Evolutionary conservation across 306 rosid genomes (phyloP), one percentile per base, ranked within the genome.

Genomic region (Oxytropis ochrocephala): DNA sequence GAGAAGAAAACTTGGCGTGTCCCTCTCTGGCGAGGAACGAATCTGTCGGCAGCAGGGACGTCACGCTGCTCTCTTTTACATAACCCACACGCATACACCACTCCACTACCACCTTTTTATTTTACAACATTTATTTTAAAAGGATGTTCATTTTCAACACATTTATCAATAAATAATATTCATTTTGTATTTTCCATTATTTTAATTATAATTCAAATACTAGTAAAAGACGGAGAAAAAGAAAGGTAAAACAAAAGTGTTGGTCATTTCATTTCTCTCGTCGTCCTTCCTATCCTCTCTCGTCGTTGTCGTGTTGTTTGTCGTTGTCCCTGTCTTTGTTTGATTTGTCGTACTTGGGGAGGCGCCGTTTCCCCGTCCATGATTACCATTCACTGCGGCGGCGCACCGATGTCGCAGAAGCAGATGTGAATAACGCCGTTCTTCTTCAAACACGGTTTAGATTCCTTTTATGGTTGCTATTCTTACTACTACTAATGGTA

Each of bases 41-140:
- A 78, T 77, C 80, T 85, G 84, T 83, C 84, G 87, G 80, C 80
- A 75, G 52, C 79, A 59, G 80, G 67, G 79, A 11, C 83, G 79
- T 85, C 89, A 76, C 83, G 77, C 65, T 77, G 75, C 82, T 78
- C 75, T 72, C 36, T 33, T 50, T 14, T 2, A 17, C 67, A 12
- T 16, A 43, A 32, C 39, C 58, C 79, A 67, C 75, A 59, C 74
- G 75, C 80, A 59, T 56, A 58, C 57, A 5, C 59, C 13, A 5
- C 55, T n/a, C n/a, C n/a, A n/a, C n/a, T n/a, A n/a, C n/a, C n/a
- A n/a, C n/a, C n/a, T n/a, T n/a, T n/a, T n/a, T n/a, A n/a, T n/a
- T n/a, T n/a, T n/a, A n/a, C n/a, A n/a, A n/a, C n/a, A n/a, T n/a
- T n/a, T n/a, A n/a, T n/a, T n/a, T n/a, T n/a, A n/a, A n/a, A n/a